These are phyloP conservation scores for Carex myosuroides DNA, from an alignment of 176 grass and related monocot species.

Conservation along the genomic window DNA sequence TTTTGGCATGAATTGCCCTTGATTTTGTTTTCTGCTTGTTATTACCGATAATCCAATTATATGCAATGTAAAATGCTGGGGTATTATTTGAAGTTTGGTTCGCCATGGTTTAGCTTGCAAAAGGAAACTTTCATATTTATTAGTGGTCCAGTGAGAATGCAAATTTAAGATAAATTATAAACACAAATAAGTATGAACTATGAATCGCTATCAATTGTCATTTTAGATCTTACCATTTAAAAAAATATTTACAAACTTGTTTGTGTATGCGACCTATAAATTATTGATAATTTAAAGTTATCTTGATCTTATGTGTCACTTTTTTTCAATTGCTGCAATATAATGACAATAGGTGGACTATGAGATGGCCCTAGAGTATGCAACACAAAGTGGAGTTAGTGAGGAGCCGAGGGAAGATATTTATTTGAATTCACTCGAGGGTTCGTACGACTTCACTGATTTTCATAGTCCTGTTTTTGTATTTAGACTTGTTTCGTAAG, in stretches of 20 bases:
- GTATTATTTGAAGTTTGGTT: too few relatives aligned
- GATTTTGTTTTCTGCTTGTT: not conserved
- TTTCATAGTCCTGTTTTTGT: slow-evolving; percentile 64
- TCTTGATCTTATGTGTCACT: not conserved
- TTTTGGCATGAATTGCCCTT: not conserved
- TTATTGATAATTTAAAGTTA: not conserved
- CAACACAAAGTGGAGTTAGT: slow-evolving; percentile 70
- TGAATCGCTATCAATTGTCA: not conserved
- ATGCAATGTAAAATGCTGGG: not conserved
- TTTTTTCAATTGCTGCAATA: not conserved
- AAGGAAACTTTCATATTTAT: not conserved
- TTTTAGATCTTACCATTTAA: not conserved
- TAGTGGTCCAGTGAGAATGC: not conserved
- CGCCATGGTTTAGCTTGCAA: not conserved
- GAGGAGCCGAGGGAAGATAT: slow-evolving; percentile 78
- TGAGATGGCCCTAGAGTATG: slow-evolving; percentile 92
- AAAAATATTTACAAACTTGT: not conserved
- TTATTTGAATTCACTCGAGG: slow-evolving; percentile 71
- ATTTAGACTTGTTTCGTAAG: slow-evolving; percentile 53
- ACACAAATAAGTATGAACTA: not conserved
- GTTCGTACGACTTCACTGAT: slow-evolving; percentile 55
- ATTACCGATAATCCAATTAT: not conserved
- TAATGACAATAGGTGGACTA: slow-evolving; percentile 59
- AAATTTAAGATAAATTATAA: not conserved
- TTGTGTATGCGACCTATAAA: not conserved